Evolutionary conservation across 1,284 basidiomycete species (phyloP), one percentile per base, ranked within the genome.

Genomic region (Malassezia globosa): DNA sequence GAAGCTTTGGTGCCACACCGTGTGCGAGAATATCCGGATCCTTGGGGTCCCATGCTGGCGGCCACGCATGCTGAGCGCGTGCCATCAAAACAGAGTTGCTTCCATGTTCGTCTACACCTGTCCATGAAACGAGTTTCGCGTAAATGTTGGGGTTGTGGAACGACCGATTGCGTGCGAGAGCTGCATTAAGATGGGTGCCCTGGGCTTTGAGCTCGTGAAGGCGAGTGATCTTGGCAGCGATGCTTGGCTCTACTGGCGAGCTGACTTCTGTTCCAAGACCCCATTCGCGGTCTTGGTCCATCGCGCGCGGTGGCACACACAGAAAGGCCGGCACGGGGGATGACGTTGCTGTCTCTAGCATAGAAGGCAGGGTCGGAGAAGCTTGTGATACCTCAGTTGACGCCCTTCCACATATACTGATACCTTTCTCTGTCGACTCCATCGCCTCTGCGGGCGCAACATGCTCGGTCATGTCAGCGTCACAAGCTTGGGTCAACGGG

Each of bases 71-170:
- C 7, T 33, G 21, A n/a, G 39, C 31, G 1, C 26, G 19, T n/a
- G 46, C 41, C 0, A 38, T 31, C 2, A 14, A 11, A 1, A 41
- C 39, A 11, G 58, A 46, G 16, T 64, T 58, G 11, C 53, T 54
- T 1, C 46, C 55, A 0, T 55, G 79, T 72, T 97, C 92, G 64
- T 90, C 82, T 11, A 94, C 82, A 51, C 83, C 82, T 8, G 92
- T 53, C 81, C 72, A 90, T 85, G 66, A 88, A 82, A 96, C 89
- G 1, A 97, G 80, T 60, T 89, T 87, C 3, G 84, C 77, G 71
- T 92, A 92, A 10, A 96, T 80, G 68, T 94, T 85, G 0, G 92
- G 92, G 64, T 97, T 96, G 23, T 87, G 82, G 73, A 95, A 96
- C 0, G 86, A 81, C 22, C 86, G 82, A 58, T 84, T 87, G 7